Evolutionary conservation across 768 basidiomycete species (phyloP).

Genomic region (Mycena galopus): DNA sequence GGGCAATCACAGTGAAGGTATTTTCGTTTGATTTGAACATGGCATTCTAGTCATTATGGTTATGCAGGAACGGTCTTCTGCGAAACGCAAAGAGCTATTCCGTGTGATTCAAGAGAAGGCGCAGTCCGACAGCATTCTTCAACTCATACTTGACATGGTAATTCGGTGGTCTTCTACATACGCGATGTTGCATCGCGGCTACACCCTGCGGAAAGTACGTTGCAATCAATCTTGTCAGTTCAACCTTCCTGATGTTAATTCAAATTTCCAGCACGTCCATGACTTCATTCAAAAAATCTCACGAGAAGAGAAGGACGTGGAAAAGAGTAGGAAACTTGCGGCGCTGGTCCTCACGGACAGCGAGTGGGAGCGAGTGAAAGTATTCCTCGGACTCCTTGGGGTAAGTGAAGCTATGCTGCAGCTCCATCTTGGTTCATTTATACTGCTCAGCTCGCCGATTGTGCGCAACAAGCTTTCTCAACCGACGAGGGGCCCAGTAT

Average conservation of each 20-base stretch:
- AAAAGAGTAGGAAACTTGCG: conserved; percentile 40
- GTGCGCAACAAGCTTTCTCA: conserved; percentile 50
- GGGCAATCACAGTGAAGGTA: neutral
- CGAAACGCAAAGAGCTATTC: too few species aligned
- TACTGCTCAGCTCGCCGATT: conserved; percentile 43
- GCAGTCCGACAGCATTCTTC: too few species aligned
- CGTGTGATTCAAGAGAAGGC: too few species aligned
- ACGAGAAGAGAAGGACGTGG: conserved; percentile 39
- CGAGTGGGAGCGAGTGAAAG: conserved; percentile 42
- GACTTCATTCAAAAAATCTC: conserved; percentile 41
- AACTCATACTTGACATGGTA: conserved; percentile 42
- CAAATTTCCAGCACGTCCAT: conserved; percentile 36
- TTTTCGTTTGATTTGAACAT: neutral
- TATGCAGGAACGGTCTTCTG: neutral
- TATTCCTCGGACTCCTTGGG: conserved; percentile 36
- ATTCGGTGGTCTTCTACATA: conserved; percentile 51
- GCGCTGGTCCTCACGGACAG: conserved; percentile 33
- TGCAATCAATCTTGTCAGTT: neutral
- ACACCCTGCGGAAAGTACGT: conserved; percentile 19
- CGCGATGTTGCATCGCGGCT: conserved; percentile 42
- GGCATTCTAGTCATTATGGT: neutral
- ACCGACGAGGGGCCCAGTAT: conserved; percentile 44
- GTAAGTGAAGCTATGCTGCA: conserved; percentile 32
- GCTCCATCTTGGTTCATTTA: neutral
- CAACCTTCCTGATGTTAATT: neutral